phyloP scores from a whole-genome alignment of 2,329 filamentous ascomycete genomes.

The Scedosporium aurantiacum region DNA sequence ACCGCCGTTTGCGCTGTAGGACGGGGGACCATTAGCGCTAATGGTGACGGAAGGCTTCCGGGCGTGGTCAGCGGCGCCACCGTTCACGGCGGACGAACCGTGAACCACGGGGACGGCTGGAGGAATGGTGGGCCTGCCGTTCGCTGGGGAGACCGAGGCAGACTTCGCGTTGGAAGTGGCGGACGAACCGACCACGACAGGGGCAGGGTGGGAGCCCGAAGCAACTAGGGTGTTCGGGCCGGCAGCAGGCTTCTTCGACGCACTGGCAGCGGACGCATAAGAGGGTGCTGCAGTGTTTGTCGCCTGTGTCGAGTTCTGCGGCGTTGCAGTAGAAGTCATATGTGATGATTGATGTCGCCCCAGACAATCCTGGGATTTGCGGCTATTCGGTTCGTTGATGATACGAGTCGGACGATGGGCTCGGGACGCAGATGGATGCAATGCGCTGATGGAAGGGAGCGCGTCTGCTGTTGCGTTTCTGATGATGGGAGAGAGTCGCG shows the following conservation, averaged over 20 bases:
- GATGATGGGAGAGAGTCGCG: background rate
- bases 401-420: background rate
- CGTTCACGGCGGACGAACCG: constrained; percentile 59
- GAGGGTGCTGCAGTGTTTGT: constrained; percentile 46
- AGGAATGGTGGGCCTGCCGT: constrained; percentile 66
- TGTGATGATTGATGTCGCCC: constrained; percentile 13
- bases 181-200: constrained; percentile 43
- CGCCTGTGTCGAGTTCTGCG: constrained; percentile 45
- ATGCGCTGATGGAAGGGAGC: background rate
- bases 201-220: constrained; percentile 41
- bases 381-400: background rate
- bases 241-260: constrained; percentile 47
- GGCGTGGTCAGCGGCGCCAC: constrained; percentile 58
- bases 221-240: constrained; percentile 47
- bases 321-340: constrained; percentile 52
- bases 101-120: constrained; percentile 52
- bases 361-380: constrained; percentile 8
- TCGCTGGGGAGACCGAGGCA: constrained; percentile 66
- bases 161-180: constrained; percentile 49
- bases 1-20: constrained; percentile 68
- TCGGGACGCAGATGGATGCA: background rate
- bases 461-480: background rate
- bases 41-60: constrained; percentile 89
- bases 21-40: constrained; percentile 67
- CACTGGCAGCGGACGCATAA: constrained; percentile 57